These are phyloP conservation scores for Barbarea vulgaris DNA, from an alignment of 345 rosid species.

Conservation along the genomic window DNA sequence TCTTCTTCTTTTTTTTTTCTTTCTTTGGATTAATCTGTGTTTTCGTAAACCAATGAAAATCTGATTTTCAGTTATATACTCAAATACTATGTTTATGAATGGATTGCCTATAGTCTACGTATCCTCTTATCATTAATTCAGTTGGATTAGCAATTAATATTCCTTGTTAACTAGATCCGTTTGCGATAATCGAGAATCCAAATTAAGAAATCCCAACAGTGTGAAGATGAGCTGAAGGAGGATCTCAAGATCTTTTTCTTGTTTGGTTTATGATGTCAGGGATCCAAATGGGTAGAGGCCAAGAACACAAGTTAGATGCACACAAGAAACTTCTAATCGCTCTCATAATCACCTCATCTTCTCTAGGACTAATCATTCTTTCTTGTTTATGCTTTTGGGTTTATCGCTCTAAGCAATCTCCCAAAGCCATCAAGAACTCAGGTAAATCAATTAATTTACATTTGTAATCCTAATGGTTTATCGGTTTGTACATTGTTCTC, in stretches of 20 bases:
- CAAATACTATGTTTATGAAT: conserved; percentile 3
- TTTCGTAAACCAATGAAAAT: conserved; percentile 9
- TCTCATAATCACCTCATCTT: conserved; percentile 59
- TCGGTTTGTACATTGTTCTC: background rate
- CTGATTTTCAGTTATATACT: background rate
- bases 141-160: background rate
- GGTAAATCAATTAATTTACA: conserved; percentile 42
- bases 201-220: background rate
- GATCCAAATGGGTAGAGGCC: conserved; percentile 43
- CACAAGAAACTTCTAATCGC: conserved; percentile 53
- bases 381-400: conserved; percentile 28
- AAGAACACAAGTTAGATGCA: conserved; percentile 51
- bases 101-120: conserved; percentile 11
- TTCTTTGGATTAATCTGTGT: conserved; percentile 3
- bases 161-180: background rate
- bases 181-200: background rate
- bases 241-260: background rate
- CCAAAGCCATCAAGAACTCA: conserved; percentile 48
- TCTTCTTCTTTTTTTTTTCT: background rate
- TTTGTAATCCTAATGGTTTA: background rate
- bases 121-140: conserved; percentile 16
- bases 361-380: conserved; percentile 38
- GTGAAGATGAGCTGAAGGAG: background rate
- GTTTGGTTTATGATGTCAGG: conserved; percentile 49
- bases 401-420: conserved; percentile 40